A percentile compares a stretch with the other conserved stretches of the same genome.
Evolutionary conservation across 1,284 basidiomycete species (phyloP).

Genomic region (Trichosporon faecale): DNA sequence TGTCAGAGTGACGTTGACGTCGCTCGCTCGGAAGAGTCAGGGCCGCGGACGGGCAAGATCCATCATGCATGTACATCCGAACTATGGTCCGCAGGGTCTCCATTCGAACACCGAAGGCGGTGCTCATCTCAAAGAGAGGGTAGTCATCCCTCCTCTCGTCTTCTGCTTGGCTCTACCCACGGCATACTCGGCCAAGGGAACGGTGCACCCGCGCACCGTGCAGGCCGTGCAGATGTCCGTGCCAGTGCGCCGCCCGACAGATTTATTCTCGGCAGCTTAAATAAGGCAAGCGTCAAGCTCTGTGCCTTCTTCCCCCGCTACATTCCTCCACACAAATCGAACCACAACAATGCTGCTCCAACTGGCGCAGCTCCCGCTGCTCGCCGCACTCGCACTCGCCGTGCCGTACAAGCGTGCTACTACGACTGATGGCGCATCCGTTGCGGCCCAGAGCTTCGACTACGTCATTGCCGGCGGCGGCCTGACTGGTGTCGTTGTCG

Average conservation of each 20-base stretch:
- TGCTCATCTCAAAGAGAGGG: background rate
- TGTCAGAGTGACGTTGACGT: background rate
- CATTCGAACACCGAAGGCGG: background rate
- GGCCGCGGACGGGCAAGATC: too few species aligned
- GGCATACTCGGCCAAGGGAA: too few species aligned
- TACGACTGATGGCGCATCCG: slow-evolving; percentile 12
- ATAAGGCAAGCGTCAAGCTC: background rate
- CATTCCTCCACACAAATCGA: background rate
- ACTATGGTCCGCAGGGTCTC: background rate
- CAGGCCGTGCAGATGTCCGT: too few species aligned
- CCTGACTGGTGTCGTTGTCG: slow-evolving; percentile 62
- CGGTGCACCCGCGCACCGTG: too few species aligned
- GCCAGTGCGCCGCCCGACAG: too few species aligned
- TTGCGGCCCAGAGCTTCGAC: slow-evolving; percentile 56
- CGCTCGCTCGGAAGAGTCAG: background rate
- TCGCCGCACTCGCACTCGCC: background rate
- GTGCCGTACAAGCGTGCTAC: slow-evolving; percentile 2
- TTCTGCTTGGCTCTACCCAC: too few species aligned
- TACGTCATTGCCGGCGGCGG: slow-evolving; percentile 68
- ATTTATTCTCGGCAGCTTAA: too few species aligned
- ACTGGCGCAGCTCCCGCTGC: background rate
- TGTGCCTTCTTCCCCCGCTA: background rate
- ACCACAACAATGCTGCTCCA: background rate
- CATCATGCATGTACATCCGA: background rate
- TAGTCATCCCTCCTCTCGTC: too few species aligned